A percentile compares a stretch with the other conserved stretches of the same genome.
These are phyloP conservation scores for Ceratobasidium sp. DNA, from an alignment of 1,284 basidiomycete genomes.

Conservation along the genomic window DNA sequence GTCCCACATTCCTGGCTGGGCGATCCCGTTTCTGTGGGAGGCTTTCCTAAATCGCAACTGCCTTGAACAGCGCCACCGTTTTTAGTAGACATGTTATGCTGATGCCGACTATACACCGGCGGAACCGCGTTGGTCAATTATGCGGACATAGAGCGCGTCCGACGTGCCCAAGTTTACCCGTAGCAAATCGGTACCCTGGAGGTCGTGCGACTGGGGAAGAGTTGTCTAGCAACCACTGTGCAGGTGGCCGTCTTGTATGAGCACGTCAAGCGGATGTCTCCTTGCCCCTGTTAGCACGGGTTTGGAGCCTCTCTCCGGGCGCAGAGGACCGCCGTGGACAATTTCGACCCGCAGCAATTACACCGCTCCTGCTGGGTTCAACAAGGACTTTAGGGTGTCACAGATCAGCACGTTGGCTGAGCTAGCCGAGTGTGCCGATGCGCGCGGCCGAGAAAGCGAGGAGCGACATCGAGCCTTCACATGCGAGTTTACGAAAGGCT, in stretches of 20 bases:
- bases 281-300: background rate
- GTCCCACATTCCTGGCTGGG: background rate
- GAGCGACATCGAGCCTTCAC: background rate
- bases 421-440: conserved; percentile 22
- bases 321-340: background rate
- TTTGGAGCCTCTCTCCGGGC: background rate
- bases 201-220: background rate
- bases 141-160: background rate
- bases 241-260: background rate
- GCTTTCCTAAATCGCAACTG: background rate
- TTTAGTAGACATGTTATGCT: no score
- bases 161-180: background rate
- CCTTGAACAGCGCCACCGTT: no score
- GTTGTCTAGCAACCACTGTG: background rate
- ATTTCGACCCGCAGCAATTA: background rate
- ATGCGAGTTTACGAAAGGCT: background rate
- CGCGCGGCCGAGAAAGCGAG: conserved; percentile 20
- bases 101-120: no score
- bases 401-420: background rate
- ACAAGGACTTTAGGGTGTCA: background rate
- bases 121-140: background rate
- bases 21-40: background rate
- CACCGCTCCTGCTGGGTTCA: background rate
- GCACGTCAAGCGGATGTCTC: background rate
- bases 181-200: background rate